Evolutionary conservation across 208 protist genomes (phyloP), one percentile per base, ranked within the genome.

Genomic region (Porcisia deanei): DNA sequence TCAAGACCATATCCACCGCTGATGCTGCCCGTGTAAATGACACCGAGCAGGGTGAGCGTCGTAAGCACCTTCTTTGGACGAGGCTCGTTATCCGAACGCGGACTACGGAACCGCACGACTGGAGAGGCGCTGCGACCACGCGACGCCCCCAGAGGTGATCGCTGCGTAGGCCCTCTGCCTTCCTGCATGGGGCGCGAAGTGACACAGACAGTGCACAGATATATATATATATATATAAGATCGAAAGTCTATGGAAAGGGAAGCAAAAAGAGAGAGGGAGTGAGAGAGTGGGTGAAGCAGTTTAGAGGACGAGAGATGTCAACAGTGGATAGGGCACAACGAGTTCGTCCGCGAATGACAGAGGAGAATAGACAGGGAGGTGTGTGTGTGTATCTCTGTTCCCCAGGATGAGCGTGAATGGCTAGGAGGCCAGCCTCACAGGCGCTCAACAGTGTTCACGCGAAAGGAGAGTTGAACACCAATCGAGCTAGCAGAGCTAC

Each of bases 1-100:
- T 97, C 93, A 49, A 97, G 80, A 63, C 93, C 93, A 75, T 97
- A 97, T 30, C 91, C 91, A 59, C 93, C 93, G 74, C 93, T 95
- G 79, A 97, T 94, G 70, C 89, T 94, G 8, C 88, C 91, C 0
- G 90, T 94, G 83, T 96, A 97, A 65, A 96, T 93, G 68, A 97
- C 93, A n/a, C 91, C 93, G n/a, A 97, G 86, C 8, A 97, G 85
- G 39, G 91, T 95, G 41, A 95, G 84, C 14, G 91, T 95, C 16
- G 88, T 93, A 9, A 97, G 83, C 7, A 93, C 84, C 12, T 90
- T 86, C 79, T 96, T 96, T 10, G 92, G 92, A 22, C 83, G 71
- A 20, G 60, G 49, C 34, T 83, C 83, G 12, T 82, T 74, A 34
- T 73, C 77, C 41, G 54, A 60, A 6, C 77, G 73, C 0, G 92